Evolutionary conservation across 257 asterid genomes (phyloP), one percentile per base, ranked within the genome.

Genomic region (Nicotiana knightiana): DNA sequence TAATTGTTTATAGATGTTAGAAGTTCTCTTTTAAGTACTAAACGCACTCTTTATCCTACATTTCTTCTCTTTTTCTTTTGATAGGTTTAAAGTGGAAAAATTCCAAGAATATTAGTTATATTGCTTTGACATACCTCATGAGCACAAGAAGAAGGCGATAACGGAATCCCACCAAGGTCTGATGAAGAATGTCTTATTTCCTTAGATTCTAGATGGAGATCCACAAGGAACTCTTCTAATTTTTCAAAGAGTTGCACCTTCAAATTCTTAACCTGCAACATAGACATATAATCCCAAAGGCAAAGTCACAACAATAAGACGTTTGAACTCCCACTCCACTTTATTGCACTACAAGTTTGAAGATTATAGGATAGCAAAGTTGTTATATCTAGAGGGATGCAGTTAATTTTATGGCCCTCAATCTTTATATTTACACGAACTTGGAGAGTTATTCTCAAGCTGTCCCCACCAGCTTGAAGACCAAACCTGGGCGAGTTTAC

Each of bases 181-280:
- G 82, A 67, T 57, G 94, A 84, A 82, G 80, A 85, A 59, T 84
- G 87, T 79, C 82, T 85, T 83, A 84, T 86, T 83, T 88, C 96
- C 83, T 90, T 82, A 61, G 90, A 87, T 84, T 92, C 97, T 85
- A 94, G 91, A 87, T 89, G 91, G 81, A 96, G 93, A 85, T 92
- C 96, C 83, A 83, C 92, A 59, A 96, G 97, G 86, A 92, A 96
- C 88, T 94, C 98, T 82, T 94, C 97, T 90, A 96, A 88, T 90
- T 94, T 96, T 71, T 93, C 98, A 82, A 92, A 93, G 87, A 96
- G 93, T 86, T 96, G 92, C 82, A 91, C 91, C 92, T 94, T 93
- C 92, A 96, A 82, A 81, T 86, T 94, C 83, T 94, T 97, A 78
- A 94, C 99, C 99, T 96, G 61, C 62, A 73, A 48, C 61, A 43